A percentile compares a stretch with the other conserved stretches of the same genome.
phyloP scores from a whole-genome alignment of 73 alveolate genomes.

The Paramecium biaurelia region DNA sequence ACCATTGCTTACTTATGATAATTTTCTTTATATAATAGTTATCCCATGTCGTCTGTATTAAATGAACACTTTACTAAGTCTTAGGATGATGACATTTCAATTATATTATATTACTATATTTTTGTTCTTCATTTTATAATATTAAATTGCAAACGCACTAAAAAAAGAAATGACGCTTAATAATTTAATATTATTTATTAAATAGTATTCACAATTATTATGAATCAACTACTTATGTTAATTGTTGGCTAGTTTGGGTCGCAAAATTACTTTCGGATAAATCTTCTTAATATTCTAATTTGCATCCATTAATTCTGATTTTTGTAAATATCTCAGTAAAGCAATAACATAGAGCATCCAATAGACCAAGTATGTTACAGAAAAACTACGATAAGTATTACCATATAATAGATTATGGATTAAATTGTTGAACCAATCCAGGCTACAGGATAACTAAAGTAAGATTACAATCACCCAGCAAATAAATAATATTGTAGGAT shows the following conservation, averaged over 20 bases:
- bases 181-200: not conserved
- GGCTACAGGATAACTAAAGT: not conserved
- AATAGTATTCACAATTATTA: not conserved
- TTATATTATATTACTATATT: not conserved
- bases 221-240: not conserved
- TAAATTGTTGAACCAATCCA: not conserved
- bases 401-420: not conserved
- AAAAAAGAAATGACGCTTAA: not conserved
- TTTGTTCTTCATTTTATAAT: not conserved
- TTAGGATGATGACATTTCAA: not conserved
- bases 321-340: constrained; percentile 3
- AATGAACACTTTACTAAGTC: not conserved
- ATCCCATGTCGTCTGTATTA: not conserved
- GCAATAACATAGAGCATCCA: constrained; percentile 40
- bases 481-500: not conserved
- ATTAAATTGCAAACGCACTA: constrained; percentile 26
- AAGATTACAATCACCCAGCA: constrained; percentile 38
- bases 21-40: not conserved
- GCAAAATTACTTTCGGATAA: not conserved
- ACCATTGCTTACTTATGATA: not conserved
- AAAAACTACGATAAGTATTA: not conserved
- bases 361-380: not conserved
- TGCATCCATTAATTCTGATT: not conserved
- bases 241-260: not conserved
- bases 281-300: not conserved